These are phyloP conservation scores for Plasmodium adleri DNA, from an alignment of 169 alveolate genomes.

Conservation along the genomic window DNA sequence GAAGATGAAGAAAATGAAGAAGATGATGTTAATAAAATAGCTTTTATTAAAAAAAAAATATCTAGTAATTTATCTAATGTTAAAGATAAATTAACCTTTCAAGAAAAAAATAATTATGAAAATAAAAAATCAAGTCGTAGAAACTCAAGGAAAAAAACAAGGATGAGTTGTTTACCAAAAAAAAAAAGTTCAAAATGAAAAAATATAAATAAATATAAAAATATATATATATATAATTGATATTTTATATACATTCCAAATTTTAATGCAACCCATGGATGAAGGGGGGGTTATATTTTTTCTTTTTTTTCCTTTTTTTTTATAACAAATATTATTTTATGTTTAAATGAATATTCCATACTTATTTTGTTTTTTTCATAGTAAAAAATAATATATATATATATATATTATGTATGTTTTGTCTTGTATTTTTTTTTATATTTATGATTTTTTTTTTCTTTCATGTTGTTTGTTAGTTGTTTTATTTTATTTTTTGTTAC, in stretches of 20 bases:
- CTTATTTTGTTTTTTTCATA: too few species aligned
- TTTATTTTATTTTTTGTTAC: too few species aligned
- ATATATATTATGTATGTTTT: too few species aligned
- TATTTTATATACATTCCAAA: background rate
- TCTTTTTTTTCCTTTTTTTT: too few species aligned
- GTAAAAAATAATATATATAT: too few species aligned
- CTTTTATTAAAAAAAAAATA: conserved; percentile 11
- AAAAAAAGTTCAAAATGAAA: background rate
- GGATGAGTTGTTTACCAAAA: conserved; percentile 13
- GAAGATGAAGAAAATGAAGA: background rate
- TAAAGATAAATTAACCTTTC: conserved; percentile 9
- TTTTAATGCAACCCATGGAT: background rate
- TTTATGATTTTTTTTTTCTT: too few species aligned
- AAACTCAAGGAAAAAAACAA: conserved; percentile 26
- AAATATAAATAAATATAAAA: background rate
- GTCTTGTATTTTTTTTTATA: too few species aligned
- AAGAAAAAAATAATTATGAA: conserved; percentile 1
- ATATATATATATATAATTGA: background rate
- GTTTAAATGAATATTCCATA: too few species aligned
- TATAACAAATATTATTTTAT: too few species aligned
- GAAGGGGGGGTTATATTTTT: too few species aligned
- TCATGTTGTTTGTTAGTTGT: too few species aligned
- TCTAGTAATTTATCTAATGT: background rate
- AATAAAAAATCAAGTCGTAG: background rate
- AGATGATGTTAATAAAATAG: conserved; percentile 6